Conservation (phyloP, 169 alveolate species). For the Toxoplasma gondii region DNA sequence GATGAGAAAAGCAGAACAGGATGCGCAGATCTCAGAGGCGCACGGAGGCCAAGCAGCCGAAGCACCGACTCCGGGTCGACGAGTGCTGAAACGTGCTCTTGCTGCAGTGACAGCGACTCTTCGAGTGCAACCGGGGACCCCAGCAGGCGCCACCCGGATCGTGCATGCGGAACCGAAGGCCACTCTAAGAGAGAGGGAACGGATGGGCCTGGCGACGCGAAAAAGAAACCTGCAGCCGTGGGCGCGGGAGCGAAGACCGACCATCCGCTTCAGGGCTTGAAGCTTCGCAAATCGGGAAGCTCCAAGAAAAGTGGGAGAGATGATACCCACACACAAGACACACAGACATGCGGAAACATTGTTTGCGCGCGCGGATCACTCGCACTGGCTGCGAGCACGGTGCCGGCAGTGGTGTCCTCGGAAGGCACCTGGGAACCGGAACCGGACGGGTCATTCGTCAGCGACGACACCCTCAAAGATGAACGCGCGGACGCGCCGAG, state of each 20-base stretch:
- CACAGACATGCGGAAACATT: background rate
- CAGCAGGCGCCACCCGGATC: too few relatives aligned
- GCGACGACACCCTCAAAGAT: too few relatives aligned
- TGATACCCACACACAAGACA: too few relatives aligned
- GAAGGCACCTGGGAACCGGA: background rate
- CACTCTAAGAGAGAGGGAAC: background rate
- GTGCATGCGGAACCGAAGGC: too few relatives aligned
- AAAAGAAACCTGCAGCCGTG: background rate
- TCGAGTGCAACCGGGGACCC: background rate
- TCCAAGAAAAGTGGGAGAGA: background rate
- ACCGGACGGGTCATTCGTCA: background rate
- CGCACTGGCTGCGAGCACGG: background rate
- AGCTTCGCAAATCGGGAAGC: background rate
- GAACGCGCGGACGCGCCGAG: too few relatives aligned
- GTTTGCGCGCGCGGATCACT: background rate
- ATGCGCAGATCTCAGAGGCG: background rate
- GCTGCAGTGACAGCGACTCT: constrained; percentile 37
- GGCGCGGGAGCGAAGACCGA: background rate
- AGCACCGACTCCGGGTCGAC: constrained; percentile 28
- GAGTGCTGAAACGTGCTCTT: background rate
- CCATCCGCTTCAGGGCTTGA: background rate
- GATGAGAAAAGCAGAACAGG: constrained; percentile 2
- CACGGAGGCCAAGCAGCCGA: constrained; percentile 39
- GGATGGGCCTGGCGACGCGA: background rate
- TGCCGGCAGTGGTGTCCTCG: background rate